Conservation (phyloP, 2,329 filamentous ascomycete genomes). For the Fusarium acutatum region DNA sequence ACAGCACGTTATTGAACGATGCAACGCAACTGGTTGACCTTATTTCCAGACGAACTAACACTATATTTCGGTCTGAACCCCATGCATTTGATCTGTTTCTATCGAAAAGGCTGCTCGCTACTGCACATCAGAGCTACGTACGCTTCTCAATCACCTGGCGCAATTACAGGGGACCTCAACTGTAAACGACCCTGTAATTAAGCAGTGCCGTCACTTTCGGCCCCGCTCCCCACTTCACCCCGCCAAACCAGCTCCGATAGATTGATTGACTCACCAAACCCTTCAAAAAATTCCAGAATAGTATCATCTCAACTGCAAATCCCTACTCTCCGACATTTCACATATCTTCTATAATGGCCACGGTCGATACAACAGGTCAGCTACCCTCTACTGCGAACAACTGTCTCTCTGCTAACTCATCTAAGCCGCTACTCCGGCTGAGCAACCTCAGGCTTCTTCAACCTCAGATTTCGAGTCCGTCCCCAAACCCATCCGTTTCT, state of each 20-base stretch:
- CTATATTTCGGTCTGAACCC: no score
- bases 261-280: conserved; percentile 31
- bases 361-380: conserved; percentile 30
- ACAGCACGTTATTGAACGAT: conserved; percentile 21
- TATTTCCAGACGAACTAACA: neutral
- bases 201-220: conserved; percentile 16
- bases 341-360: conserved; percentile 22
- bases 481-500: neutral
- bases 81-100: neutral
- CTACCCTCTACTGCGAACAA: neutral
- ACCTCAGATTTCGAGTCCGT: conserved; percentile 42
- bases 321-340: neutral
- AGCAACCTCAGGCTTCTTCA: conserved; percentile 31
- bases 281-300: conserved; percentile 39
- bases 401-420: neutral
- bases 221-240: conserved; percentile 37
- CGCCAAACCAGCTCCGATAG: conserved; percentile 29
- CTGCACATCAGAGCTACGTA: neutral
- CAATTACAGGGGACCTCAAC: neutral
- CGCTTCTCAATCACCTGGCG: neutral
- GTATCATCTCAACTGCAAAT: conserved; percentile 13
- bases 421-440: conserved; percentile 23
- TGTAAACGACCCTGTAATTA: neutral
- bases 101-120: neutral
- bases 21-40: conserved; percentile 20